Percentiles rank a stretch among this genome's conserved stretches.
Evolutionary conservation across 108 stramenopile genomes (phyloP).

Genomic region (Phaeodactylum tricornutum): DNA sequence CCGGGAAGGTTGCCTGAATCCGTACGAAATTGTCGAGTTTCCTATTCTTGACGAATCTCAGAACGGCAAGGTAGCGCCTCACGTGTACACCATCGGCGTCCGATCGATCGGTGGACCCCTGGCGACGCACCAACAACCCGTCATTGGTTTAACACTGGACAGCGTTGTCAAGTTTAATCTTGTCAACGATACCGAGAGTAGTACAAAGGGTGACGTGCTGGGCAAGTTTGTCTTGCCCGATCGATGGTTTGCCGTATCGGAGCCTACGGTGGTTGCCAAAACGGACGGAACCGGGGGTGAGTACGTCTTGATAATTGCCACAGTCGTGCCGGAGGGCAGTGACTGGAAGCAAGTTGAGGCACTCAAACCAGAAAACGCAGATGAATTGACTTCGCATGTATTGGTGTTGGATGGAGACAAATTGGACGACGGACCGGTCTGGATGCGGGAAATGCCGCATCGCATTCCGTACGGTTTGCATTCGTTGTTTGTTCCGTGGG

Average conservation of each 20-base stretch:
- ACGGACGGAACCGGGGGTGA: constrained; percentile 2
- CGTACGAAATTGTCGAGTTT: constrained; percentile 22
- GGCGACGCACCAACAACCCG: constrained; percentile 7
- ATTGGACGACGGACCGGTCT: constrained; percentile 17
- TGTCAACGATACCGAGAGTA: constrained; percentile 1
- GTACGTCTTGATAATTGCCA: constrained; percentile 4
- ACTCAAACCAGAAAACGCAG: constrained; percentile 6
- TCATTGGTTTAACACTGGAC: constrained; percentile 19
- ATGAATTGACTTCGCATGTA: constrained; percentile 4
- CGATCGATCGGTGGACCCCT: constrained; percentile 25
- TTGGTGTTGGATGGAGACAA: constrained; percentile 24
- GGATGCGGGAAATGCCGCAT: constrained; percentile 12
- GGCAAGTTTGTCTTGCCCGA: constrained; percentile 10
- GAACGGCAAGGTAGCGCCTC: not conserved
- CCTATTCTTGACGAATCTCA: constrained; percentile 21
- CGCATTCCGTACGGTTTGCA: constrained; percentile 27
- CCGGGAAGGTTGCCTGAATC: constrained; percentile 21
- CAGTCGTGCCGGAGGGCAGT: not conserved
- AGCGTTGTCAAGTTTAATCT: constrained; percentile 28
- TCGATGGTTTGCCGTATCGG: constrained; percentile 17
- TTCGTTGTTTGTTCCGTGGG: constrained; percentile 5
- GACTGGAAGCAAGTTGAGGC: no score
- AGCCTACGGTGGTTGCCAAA: constrained; percentile 29
- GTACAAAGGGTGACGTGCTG: constrained; percentile 21
- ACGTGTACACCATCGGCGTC: constrained; percentile 5